Evolutionary conservation across 1,284 basidiomycete species (phyloP), one percentile per base, ranked within the genome.

Genomic region (Entoloma clypeatum): DNA sequence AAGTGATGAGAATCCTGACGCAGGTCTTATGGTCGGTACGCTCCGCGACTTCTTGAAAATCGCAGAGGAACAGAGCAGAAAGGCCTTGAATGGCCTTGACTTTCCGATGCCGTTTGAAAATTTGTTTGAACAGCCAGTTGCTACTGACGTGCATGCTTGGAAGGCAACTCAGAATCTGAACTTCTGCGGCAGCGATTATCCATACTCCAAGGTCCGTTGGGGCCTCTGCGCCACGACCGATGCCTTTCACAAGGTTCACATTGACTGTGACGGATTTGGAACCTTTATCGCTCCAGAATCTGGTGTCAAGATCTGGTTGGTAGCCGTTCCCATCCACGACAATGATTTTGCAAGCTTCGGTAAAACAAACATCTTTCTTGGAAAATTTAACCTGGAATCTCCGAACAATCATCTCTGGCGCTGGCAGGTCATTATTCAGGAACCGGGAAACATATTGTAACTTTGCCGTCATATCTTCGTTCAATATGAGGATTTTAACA

Each of bases 121-220:
- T n/a, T n/a, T n/a, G n/a, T n/a, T n/a, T n/a, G n/a, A n/a, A n/a
- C n/a, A n/a, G n/a, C n/a, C n/a, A n/a, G n/a, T n/a, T n/a, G n/a
- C n/a, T n/a, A n/a, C n/a, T n/a, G n/a, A n/a, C n/a, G n/a, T n/a
- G n/a, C n/a, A n/a, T n/a, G n/a, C n/a, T n/a, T n/a, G n/a, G n/a
- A n/a, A n/a, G n/a, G n/a, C n/a, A n/a, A n/a, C n/a, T n/a, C n/a
- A n/a, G n/a, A n/a, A n/a, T n/a, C n/a, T n/a, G n/a, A n/a, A n/a
- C n/a, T n/a, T n/a, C n/a, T n/a, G n/a, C n/a, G n/a, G n/a, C n/a
- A n/a, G n/a, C n/a, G n/a, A n/a, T n/a, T n/a, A n/a, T n/a, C n/a
- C n/a, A n/a, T n/a, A n/a, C n/a, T 34, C 18, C 3, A 26, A 41
- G 9, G 35, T 42, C 19, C 41, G 28, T 6, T 37, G 35, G 41